These are phyloP conservation scores for Asclepias syriaca DNA, from an alignment of 257 asterid species.

Conservation along the genomic window DNA sequence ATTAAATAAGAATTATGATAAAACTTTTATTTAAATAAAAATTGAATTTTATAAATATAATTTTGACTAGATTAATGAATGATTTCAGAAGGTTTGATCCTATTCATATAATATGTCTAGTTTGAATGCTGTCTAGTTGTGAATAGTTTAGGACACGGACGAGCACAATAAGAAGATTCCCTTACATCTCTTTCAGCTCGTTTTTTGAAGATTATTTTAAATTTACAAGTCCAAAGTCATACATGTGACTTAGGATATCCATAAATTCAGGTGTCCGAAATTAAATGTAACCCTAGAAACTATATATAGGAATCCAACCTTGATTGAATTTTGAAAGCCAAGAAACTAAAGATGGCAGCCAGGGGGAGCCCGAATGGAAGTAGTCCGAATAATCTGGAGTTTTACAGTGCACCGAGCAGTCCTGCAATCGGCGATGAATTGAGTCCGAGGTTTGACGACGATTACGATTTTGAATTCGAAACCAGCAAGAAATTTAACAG, in stretches of 20 bases:
- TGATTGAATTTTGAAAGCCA: not conserved
- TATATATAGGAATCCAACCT: conserved; percentile 2
- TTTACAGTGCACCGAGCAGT: conserved; percentile 41
- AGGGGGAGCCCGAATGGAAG: conserved; percentile 40
- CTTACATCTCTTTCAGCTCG: conserved; percentile 11
- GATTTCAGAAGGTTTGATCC: not conserved
- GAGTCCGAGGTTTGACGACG: conserved; percentile 21
- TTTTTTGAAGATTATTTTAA: conserved; percentile 49
- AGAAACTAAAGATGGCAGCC: conserved; percentile 15
- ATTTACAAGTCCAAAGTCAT: conserved; percentile 22
- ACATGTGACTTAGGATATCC: conserved; percentile 40
- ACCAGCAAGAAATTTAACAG: conserved; percentile 41
- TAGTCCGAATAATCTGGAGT: conserved; percentile 1
- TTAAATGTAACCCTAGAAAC: not conserved
- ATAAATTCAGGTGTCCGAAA: conserved; percentile 46
- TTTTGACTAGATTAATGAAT: too few relatives aligned
- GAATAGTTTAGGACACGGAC: conserved; percentile 32
- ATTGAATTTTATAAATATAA: too few relatives aligned
- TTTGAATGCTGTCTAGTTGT: conserved; percentile 10
- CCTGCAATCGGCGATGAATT: conserved; percentile 15
- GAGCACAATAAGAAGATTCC: conserved; percentile 24
- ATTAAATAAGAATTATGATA: too few relatives aligned
- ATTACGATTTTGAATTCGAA: conserved; percentile 45
- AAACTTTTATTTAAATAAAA: too few relatives aligned
- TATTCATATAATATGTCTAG: not conserved